Evolutionary conservation across 257 asterid genomes (phyloP), one percentile per base, ranked within the genome.

Genomic region (Nicotiana paniculata): DNA sequence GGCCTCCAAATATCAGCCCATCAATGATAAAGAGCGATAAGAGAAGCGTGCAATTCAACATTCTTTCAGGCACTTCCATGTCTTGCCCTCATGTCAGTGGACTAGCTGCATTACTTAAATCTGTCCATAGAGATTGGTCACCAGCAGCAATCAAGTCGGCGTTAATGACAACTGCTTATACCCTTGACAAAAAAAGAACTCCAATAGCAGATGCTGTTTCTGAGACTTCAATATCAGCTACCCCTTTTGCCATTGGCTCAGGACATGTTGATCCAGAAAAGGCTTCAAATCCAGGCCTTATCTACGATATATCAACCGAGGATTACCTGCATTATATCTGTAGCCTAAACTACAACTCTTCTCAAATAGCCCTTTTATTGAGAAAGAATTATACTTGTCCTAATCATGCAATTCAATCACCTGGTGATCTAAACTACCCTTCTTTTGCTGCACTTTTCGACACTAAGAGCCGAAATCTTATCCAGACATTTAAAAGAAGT

Each of bases 41-140:
- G 33, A 86, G 97, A 79, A 85, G 90, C 6, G 85, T 85, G 1
- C 83, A 59, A 6, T 92, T 90, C 86, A 92, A 90, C 91, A 88
- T 94, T 0, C 77, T 94, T 9, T 91, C 97, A 0, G 97, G 98
- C 61, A 92, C 98, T 13, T 93, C 98, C 16, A 93, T 93, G 98
- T 91, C 97, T 1, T 93, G 97, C 43, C 98, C 98, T 24, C 97
- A 93, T 55, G 88, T 93, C 9, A 86, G 90, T 54, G 97, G 97
- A 77, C 26, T 92, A 48, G 94, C 93, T 3, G 97, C 97, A 21
- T 84, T 92, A 3, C 85, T 93, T 68, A 93, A 90, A 81, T 92
- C 98, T 6, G 69, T 57, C 30, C 97, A 90, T 80, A 67, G 63
- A 30, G 78, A 82, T 6, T 93, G 97, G 97, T 92, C 95, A 10